phyloP scores from a whole-genome alignment of 495 filamentous ascomycete genomes.

The Parathielavia hyrcaniae region DNA sequence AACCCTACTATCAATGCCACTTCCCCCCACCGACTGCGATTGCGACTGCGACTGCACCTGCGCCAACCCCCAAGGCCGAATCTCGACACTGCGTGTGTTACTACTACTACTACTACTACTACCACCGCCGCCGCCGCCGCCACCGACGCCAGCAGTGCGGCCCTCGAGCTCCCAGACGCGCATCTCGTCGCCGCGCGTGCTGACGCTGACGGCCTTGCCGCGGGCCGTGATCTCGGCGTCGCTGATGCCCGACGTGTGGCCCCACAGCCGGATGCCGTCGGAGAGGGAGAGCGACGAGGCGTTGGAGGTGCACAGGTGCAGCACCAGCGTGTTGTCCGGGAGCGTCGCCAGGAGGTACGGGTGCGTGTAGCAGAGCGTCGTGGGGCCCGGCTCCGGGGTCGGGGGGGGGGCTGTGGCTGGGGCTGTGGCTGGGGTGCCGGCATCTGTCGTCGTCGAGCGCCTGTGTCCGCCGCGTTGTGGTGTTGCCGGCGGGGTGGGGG shows the following conservation, averaged over 20 bases:
- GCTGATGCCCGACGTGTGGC: constrained; percentile 87
- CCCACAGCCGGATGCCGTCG: constrained; percentile 74
- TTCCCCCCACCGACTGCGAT: not conserved
- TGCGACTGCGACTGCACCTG: constrained; percentile 12
- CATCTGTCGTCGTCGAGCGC: not conserved
- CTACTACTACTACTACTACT: no score
- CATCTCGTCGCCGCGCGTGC: constrained; percentile 73
- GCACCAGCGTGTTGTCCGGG: constrained; percentile 84
- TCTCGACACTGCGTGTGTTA: constrained; percentile 34
- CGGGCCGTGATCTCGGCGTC: constrained; percentile 78
- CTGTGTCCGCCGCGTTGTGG: not conserved
- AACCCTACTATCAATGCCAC: not conserved
- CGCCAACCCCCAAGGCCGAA: constrained; percentile 38
- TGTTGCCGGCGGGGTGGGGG: constrained; percentile 26
- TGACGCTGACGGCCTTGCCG: constrained; percentile 88
- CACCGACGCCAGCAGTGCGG: constrained; percentile 40
- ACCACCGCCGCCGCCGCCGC: constrained; percentile 4
- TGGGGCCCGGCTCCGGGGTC: constrained; percentile 45
- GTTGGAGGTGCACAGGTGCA: constrained; percentile 77
- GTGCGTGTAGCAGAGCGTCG: constrained; percentile 77
- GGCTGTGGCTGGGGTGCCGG: not conserved
- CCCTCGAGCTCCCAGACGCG: constrained; percentile 92
- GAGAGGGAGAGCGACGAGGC: constrained; percentile 60
- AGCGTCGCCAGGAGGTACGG: constrained; percentile 87
- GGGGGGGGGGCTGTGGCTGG: constrained; percentile 7